Evolutionary conservation across 352 stramenopile species (phyloP).

Genomic region (Phytophthora pini): DNA sequence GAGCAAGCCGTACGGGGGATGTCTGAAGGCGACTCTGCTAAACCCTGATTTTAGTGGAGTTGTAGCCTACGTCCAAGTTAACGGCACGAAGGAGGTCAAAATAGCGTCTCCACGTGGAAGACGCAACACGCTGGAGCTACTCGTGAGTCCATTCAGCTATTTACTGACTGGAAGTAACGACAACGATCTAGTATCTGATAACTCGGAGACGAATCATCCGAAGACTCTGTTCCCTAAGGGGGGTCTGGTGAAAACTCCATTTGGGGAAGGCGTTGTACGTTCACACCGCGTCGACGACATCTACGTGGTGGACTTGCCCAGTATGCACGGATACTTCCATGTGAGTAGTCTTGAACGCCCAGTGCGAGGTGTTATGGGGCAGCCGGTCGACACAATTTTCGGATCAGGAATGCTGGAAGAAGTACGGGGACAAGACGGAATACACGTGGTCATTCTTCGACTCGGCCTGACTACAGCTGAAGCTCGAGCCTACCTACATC

Average conservation of each 20-base stretch:
- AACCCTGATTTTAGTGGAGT: slow-evolving; percentile 50
- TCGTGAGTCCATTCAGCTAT: slow-evolving; percentile 78
- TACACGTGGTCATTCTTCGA: slow-evolving; percentile 75
- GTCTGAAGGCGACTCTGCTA: slow-evolving; percentile 53
- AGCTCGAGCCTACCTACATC: slow-evolving; percentile 70
- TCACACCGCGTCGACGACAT: slow-evolving; percentile 60
- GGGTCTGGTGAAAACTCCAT: slow-evolving; percentile 65
- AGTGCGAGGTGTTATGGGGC: slow-evolving; percentile 62
- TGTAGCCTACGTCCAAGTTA: slow-evolving; percentile 63
- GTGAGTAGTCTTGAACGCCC: slow-evolving; percentile 37
- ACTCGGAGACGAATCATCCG: slow-evolving; percentile 18
- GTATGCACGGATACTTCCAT: slow-evolving; percentile 59
- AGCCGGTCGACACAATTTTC: slow-evolving; percentile 70
- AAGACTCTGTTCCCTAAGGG: slow-evolving; percentile 50
- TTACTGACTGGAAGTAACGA: slow-evolving; percentile 34
- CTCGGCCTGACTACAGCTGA: slow-evolving; percentile 56
- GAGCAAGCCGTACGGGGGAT: slow-evolving; percentile 54
- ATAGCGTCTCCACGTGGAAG: slow-evolving; percentile 28
- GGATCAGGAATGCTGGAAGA: slow-evolving; percentile 69
- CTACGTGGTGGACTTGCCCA: slow-evolving; percentile 60
- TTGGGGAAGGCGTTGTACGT: slow-evolving; percentile 69
- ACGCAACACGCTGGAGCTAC: slow-evolving; percentile 73
- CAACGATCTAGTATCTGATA: background rate
- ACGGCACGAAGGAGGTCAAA: slow-evolving; percentile 41
- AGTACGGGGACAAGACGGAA: slow-evolving; percentile 64